phyloP scores from a whole-genome alignment of 1,284 basidiomycete species.

The Sanghuangporus weigelae region DNA sequence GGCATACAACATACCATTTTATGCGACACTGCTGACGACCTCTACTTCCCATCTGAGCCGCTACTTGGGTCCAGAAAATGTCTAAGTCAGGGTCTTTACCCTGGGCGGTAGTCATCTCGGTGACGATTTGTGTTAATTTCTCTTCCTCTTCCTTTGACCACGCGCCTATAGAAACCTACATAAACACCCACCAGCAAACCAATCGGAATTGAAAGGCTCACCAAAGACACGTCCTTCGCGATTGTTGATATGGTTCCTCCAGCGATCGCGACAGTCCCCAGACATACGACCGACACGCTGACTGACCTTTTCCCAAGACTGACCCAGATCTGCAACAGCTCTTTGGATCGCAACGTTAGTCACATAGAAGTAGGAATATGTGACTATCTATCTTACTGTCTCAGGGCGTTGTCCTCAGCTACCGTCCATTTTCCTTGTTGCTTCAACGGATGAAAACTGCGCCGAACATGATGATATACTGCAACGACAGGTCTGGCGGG shows the following conservation, averaged over 20 bases:
- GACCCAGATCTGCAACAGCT: constrained; percentile 64
- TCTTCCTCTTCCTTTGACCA: constrained; percentile 77
- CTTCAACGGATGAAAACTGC: constrained; percentile 61
- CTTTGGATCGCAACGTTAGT: constrained; percentile 29
- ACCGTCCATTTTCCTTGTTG: constrained; percentile 66
- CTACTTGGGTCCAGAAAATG: constrained; percentile 76
- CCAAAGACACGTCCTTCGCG: constrained; percentile 51
- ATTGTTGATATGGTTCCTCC: constrained; percentile 69
- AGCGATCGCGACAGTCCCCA: constrained; percentile 79
- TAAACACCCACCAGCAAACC: background rate
- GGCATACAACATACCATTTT: constrained; percentile 55
- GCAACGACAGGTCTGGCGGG: constrained; percentile 72
- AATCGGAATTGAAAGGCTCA: constrained; percentile 24
- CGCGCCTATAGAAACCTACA: constrained; percentile 33
- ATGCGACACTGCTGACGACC: constrained; percentile 78
- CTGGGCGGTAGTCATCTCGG: constrained; percentile 61
- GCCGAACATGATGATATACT: constrained; percentile 74
- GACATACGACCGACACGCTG: constrained; percentile 63
- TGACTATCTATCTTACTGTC: constrained; percentile 40
- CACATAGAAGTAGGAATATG: constrained; percentile 10
- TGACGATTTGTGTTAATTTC: constrained; percentile 63
- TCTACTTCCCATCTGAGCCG: constrained; percentile 69
- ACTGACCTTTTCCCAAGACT: constrained; percentile 75
- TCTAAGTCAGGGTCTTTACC: constrained; percentile 69
- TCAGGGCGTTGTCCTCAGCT: constrained; percentile 62